Evolutionary conservation across 2,329 filamentous ascomycete genomes (phyloP), one percentile per base, ranked within the genome.

Genomic region (Monosporascus sp.): DNA sequence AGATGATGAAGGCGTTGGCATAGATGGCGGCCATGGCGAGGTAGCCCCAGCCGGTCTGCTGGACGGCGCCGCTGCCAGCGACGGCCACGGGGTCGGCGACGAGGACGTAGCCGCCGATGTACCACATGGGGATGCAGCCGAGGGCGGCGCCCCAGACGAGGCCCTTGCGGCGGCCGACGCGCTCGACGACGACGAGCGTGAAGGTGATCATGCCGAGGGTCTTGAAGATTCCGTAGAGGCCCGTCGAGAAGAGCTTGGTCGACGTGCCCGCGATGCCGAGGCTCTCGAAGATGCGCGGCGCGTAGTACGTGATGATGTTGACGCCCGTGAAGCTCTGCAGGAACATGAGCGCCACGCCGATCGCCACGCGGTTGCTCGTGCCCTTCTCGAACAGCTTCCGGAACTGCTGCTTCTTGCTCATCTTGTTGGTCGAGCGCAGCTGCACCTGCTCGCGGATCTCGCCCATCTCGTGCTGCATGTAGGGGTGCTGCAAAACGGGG

Each of bases 301-400:
- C 60, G 59, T 84, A 85, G 66, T 84, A 85, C 3, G 79, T 80
- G 49, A 85, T 83, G 35, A 84, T 80, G 63, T 84, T 80, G 57
- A 79, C 77, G 46, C 81, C 78, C 35, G 75, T 79, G 63, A 84
- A 59, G 44, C 60, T 58, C 50, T 60, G 53, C 54, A 81, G 71
- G 6, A 78, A 66, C 81, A 70, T 27, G 78, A 83, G 78, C 73
- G 82, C 59, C 78, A 72, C 37, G 44, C 69, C 81, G 70, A 84
- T 57, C 68, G 78, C 39, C 72, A 75, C 17, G 66, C 78, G 8
- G 76, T 80, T 68, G 25, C 68, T 62, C 15, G 69, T 64, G 3
- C 70, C 66, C 61, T 65, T 65, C n/a, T 66, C 60, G 54, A 72
- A 68, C 3, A 70, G 59, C 60, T 68, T 70, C 59, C 59, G 61